Evolutionary conservation across 192 early-diverging fungal genomes (phyloP).

Genomic region (Coemansia sp.): DNA sequence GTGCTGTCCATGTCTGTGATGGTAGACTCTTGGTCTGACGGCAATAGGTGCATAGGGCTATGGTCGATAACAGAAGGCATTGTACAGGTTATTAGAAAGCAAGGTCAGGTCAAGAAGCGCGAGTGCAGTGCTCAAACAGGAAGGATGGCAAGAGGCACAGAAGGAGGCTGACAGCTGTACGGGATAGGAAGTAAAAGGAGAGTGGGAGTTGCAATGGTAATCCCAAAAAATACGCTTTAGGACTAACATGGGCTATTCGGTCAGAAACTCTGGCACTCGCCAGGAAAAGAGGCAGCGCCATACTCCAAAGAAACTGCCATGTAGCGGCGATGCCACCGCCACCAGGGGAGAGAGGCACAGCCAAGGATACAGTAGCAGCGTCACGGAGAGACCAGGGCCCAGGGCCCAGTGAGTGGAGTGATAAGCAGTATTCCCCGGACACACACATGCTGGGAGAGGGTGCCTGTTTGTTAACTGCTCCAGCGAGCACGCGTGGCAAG

Average conservation of each 20-base stretch:
- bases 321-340: constrained; percentile 3
- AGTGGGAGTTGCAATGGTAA: background rate
- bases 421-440: background rate
- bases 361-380: background rate
- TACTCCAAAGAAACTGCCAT: constrained; percentile 4
- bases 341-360: background rate
- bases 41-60: constrained; percentile 14
- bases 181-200: background rate
- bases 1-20: constrained; percentile 4
- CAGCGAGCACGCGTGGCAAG: background rate
- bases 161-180: background rate
- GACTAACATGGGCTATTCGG: constrained; percentile 1
- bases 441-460: background rate
- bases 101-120: constrained; percentile 15
- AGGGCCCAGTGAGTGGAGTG: background rate
- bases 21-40: constrained; percentile 6
- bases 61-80: constrained; percentile 7
- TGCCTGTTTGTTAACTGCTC: constrained; percentile 24
- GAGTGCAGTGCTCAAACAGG: background rate
- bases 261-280: background rate
- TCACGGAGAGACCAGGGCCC: background rate
- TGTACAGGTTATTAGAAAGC: constrained; percentile 18
- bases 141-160: background rate
- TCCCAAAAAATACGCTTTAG: constrained; percentile 2
- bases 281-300: background rate